A percentile compares a stretch with the other conserved stretches of the same genome.
phyloP scores from a whole-genome alignment of 805 yeast species.

The Lachancea nothofagi region DNA sequence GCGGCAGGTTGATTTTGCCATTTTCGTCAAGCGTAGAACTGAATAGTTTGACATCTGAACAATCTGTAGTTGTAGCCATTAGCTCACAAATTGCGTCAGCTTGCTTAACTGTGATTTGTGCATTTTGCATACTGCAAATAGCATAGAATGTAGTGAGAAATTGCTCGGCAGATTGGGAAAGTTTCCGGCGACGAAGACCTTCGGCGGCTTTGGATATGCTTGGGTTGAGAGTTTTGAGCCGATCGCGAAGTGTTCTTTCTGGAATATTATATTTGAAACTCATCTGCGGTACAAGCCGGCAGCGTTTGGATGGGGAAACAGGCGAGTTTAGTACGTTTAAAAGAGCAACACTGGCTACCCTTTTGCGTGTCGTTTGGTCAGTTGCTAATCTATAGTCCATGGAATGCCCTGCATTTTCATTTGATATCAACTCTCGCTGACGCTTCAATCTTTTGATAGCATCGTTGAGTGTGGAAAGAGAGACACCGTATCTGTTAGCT shows the following conservation, averaged over 20 bases:
- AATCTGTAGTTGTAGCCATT: conserved; percentile 8
- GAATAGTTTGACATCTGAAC: conserved; percentile 1
- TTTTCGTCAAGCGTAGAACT: neutral
- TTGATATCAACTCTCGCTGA: conserved; percentile 4
- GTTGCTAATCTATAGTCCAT: conserved; percentile 7
- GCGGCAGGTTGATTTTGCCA: conserved; percentile 3
- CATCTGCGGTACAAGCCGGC: conserved; percentile 6
- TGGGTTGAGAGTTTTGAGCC: conserved; percentile 7
- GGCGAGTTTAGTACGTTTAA: conserved; percentile 9
- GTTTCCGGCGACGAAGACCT: conserved; percentile 8
- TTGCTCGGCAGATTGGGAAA: conserved; percentile 7
- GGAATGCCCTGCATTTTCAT: conserved; percentile 1
- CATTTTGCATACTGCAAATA: conserved; percentile 6
- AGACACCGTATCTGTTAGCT: conserved; percentile 6
- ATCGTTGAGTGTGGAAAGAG: conserved; percentile 9
- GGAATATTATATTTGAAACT: conserved; percentile 10
- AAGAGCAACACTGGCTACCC: conserved; percentile 11
- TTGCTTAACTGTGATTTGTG: conserved; percentile 9
- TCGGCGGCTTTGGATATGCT: conserved; percentile 8
- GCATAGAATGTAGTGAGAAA: conserved; percentile 9
- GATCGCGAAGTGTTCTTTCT: conserved; percentile 9
- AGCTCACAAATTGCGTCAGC: conserved; percentile 10
- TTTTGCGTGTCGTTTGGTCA: conserved; percentile 3
- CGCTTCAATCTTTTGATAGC: conserved; percentile 8
- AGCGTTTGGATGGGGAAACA: conserved; percentile 8